Conservation (phyloP, 2,329 filamentous ascomycete genomes). For the Fusarium sp. region DNA sequence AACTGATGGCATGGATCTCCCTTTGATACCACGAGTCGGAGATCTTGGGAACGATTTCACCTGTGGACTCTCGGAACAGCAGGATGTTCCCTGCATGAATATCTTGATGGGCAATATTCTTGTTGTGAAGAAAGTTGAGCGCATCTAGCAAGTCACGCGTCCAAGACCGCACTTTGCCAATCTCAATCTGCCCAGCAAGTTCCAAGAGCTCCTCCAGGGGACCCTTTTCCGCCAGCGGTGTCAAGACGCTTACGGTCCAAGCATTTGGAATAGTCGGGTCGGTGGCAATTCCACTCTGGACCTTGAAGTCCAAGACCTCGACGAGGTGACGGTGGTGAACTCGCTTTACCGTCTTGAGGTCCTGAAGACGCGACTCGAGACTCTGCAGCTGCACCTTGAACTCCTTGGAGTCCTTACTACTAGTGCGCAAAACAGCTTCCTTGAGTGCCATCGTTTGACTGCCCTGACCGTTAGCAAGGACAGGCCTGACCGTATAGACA, state of each 20-base stretch:
- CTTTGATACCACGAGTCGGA: slow-evolving; percentile 79
- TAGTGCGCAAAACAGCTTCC: slow-evolving; percentile 69
- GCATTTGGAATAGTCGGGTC: slow-evolving; percentile 49
- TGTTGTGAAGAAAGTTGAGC: slow-evolving; percentile 85
- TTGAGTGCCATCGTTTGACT: slow-evolving; percentile 79
- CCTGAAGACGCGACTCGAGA: slow-evolving; percentile 81
- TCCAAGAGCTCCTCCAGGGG: slow-evolving; percentile 85
- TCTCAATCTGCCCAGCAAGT: slow-evolving; percentile 77
- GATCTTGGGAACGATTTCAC: slow-evolving; percentile 78
- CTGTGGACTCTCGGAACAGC: slow-evolving; percentile 74
- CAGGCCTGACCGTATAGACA: slow-evolving; percentile 78
- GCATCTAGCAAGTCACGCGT: slow-evolving; percentile 93
- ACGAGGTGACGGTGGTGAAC: slow-evolving; percentile 82
- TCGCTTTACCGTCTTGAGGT: slow-evolving; percentile 77
- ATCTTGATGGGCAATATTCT: slow-evolving; percentile 84
- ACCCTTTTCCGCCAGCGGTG: slow-evolving; percentile 82
- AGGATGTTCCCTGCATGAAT: slow-evolving; percentile 85
- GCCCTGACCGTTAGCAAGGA: slow-evolving; percentile 64
- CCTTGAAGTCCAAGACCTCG: slow-evolving; percentile 84
- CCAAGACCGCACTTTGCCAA: slow-evolving; percentile 84
- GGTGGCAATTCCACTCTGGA: slow-evolving; percentile 64
- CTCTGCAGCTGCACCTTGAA: slow-evolving; percentile 81
- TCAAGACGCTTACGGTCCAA: slow-evolving; percentile 82
- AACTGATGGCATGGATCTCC: slow-evolving; percentile 70
- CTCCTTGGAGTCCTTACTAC: slow-evolving; percentile 66